Conservation (phyloP, 75 land plant species). For the Cupressus sempervirens region DNA sequence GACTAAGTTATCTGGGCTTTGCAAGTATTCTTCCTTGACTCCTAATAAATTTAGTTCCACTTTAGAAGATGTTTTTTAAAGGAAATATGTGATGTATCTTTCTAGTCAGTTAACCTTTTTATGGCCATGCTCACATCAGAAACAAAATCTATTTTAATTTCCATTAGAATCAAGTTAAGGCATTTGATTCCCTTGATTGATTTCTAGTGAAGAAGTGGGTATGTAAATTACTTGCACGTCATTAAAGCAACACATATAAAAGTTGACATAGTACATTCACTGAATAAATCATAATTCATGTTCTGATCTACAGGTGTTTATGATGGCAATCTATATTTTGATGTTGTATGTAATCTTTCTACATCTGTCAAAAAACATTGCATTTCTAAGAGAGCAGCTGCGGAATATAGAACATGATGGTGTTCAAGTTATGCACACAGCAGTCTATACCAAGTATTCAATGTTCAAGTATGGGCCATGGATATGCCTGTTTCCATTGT, state of each 20-base stretch:
- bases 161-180: background rate
- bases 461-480: slow-evolving; percentile 81
- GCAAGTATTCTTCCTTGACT: background rate
- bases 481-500: background rate
- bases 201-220: background rate
- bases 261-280: background rate
- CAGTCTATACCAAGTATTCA: slow-evolving; percentile 61
- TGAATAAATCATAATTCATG: background rate
- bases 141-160: background rate
- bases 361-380: slow-evolving; percentile 64
- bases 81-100: background rate
- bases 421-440: slow-evolving; percentile 68
- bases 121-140: background rate
- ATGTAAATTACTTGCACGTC: background rate
- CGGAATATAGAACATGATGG: slow-evolving; percentile 70
- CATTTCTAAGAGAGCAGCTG: slow-evolving; percentile 58
- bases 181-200: background rate
- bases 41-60: background rate
- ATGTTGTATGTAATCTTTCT: slow-evolving; percentile 74
- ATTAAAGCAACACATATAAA: background rate
- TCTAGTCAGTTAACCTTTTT: background rate
- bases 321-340: slow-evolving; percentile 56
- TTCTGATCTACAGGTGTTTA: slow-evolving; percentile 55
- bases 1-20: background rate
- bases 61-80: background rate